Evolutionary conservation across 306 rosid genomes (phyloP).

Genomic region (Pterocarpus santalinus): DNA sequence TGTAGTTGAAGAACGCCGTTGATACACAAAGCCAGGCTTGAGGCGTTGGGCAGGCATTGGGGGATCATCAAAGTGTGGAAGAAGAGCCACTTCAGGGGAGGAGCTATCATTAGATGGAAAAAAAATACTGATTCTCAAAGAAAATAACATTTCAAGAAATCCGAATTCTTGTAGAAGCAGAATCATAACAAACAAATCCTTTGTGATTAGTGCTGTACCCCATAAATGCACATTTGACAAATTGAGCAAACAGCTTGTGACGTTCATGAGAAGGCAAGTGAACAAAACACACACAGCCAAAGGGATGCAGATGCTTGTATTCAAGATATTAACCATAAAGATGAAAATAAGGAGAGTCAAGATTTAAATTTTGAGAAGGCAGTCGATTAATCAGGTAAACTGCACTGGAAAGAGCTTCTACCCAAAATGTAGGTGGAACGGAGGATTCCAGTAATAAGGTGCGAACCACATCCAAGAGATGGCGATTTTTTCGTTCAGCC

Average conservation of each 20-base stretch:
- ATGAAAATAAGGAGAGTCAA: neutral
- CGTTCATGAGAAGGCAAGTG: too few relatives aligned
- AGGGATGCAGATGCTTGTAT: neutral
- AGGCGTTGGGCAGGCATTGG: neutral
- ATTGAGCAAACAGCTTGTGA: neutral
- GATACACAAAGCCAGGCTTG: neutral
- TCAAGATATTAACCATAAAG: neutral
- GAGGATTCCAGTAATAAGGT: neutral
- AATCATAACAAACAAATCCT: neutral
- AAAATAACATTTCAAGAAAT: neutral
- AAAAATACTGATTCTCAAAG: neutral
- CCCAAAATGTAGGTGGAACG: neutral
- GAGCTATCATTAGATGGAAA: neutral
- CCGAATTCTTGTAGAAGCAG: neutral
- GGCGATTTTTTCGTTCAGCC: neutral
- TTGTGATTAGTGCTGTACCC: neutral
- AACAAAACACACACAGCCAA: neutral
- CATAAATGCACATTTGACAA: neutral
- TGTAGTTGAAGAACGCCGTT: neutral
- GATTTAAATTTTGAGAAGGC: neutral
- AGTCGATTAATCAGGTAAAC: neutral
- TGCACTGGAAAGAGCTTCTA: neutral
- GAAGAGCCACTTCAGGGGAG: neutral
- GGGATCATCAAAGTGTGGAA: neutral
- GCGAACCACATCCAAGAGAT: too few relatives aligned